phyloP scores from a whole-genome alignment of 148 eudicot genomes.

The Persicaria tinctoria region DNA sequence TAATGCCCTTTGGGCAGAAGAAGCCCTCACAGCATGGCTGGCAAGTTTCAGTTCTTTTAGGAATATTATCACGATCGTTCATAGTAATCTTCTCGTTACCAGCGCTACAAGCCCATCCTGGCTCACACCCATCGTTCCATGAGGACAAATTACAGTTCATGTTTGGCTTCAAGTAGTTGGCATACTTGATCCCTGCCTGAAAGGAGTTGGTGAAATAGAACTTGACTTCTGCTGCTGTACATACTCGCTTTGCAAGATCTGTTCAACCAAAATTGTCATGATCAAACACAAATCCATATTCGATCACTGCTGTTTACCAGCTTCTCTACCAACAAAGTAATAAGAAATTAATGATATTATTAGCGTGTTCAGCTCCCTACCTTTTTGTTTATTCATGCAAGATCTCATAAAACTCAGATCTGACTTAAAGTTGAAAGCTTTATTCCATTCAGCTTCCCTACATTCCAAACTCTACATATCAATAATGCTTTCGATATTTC shows the following conservation, averaged over 20 bases:
- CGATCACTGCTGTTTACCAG: not conserved
- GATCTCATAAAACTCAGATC: conserved; percentile 46
- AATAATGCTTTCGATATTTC: not conserved
- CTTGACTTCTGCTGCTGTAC: conserved; percentile 83
- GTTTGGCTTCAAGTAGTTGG: conserved; percentile 62
- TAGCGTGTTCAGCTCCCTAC: conserved; percentile 21
- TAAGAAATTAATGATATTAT: not conserved
- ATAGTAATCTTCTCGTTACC: conserved; percentile 42
- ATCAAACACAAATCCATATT: not conserved
- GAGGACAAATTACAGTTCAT: conserved; percentile 70
- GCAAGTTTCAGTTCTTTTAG: conserved; percentile 48
- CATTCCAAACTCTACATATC: conserved; percentile 10
- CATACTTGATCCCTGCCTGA: conserved; percentile 28
- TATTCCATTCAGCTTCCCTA: conserved; percentile 66
- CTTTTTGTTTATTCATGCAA: conserved; percentile 49
- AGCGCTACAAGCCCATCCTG: conserved; percentile 80
- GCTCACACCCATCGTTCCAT: conserved; percentile 82
- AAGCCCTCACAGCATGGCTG: conserved; percentile 88
- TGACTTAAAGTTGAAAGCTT: conserved; percentile 61
- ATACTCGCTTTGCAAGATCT: conserved; percentile 67
- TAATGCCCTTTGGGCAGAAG: conserved; percentile 91
- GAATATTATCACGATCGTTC: conserved; percentile 45
- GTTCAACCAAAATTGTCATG: not conserved
- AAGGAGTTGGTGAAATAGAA: conserved; percentile 63
- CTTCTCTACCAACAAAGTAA: not conserved